Evolutionary conservation across 805 yeast species (phyloP).

Genomic region (Wickerhamiella musiphila): DNA sequence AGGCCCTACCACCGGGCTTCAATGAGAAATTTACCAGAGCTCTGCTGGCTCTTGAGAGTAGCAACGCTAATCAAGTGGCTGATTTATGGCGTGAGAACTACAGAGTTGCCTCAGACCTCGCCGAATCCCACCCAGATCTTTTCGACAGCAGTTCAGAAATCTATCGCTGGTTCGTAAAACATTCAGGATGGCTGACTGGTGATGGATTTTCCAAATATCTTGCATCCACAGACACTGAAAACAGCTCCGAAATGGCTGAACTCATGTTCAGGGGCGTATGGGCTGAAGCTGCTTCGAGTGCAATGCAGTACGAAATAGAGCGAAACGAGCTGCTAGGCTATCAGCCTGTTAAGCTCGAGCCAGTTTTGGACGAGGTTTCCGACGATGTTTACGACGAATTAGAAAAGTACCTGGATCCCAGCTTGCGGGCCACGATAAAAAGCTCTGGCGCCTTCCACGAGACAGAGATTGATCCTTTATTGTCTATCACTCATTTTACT

Average conservation of each 20-base stretch:
- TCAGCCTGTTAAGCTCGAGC: slow-evolving; percentile 3
- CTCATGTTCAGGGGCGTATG: background rate
- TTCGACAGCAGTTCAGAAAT: no score
- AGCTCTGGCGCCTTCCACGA: slow-evolving; percentile 11
- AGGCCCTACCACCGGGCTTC: no score
- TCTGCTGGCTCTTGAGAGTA: no score
- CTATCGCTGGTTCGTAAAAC: no score
- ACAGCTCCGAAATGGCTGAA: slow-evolving; percentile 1
- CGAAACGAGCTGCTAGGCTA: background rate
- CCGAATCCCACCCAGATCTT: no score
- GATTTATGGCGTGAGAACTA: no score
- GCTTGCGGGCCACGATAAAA: slow-evolving; percentile 3
- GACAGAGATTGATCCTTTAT: slow-evolving; percentile 6
- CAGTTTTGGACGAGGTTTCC: slow-evolving; percentile 1
- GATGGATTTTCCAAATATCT: no score
- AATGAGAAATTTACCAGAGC: no score
- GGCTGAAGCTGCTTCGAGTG: background rate
- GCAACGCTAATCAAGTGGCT: no score
- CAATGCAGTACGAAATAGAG: background rate
- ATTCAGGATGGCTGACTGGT: no score
- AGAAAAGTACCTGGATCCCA: slow-evolving; percentile 3
- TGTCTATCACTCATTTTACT: no score
- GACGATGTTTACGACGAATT: background rate
- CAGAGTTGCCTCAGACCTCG: no score
- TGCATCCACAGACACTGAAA: background rate